Evolutionary conservation across 2,329 filamentous ascomycete genomes (phyloP), one percentile per base, ranked within the genome.

Genomic region (Pseudogymnoascus sp.): DNA sequence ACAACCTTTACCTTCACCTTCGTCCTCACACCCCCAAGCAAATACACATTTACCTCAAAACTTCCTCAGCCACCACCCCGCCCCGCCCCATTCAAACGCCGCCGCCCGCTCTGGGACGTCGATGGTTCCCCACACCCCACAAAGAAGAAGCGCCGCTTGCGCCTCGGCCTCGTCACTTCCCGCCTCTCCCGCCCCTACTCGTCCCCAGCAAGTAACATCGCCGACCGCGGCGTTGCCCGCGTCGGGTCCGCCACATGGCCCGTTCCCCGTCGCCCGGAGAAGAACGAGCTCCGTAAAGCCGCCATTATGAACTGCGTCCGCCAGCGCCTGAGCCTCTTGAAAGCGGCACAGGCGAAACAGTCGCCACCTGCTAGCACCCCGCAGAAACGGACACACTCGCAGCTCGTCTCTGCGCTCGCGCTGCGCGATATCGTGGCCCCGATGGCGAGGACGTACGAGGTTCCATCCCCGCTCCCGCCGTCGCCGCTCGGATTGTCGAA

Each of bases 171-270:
- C 41, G 82, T 89, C 67, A 90, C 87, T 1, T 89, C 85, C 18
- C 79, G 85, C 6, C 81, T 90, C 0, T 89, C 85, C 8, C 80
- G 78, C 55, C 85, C 86, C 1, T 90, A 83, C 71, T 88, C 85
- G 0, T 76, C 81, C 26, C 86, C 86, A 0, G 83, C 86, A 2
- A 84, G 85, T 41, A 85, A 89, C 66, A 87, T 89, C 60, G 76
- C 85, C 58, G 82, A 85, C 69, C 79, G 84, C 23, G 83, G 70
- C 35, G 65, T 68, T 45, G 74, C 74, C 45, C 77, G 75, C 64
- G 74, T 77, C 60, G 45, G 45, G 8, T 52, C 45, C 10, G 71
- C 75, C 1, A 67, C 77, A 9, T 76, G 74, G 74, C 72, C 72
- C n/a, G 76, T 73, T 59, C 77, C 78, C 37, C 76, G 74, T 59